Percentiles rank a stretch among this genome's conserved stretches.
phyloP scores from a whole-genome alignment of 805 yeast species.

The Candida hungchunana region DNA sequence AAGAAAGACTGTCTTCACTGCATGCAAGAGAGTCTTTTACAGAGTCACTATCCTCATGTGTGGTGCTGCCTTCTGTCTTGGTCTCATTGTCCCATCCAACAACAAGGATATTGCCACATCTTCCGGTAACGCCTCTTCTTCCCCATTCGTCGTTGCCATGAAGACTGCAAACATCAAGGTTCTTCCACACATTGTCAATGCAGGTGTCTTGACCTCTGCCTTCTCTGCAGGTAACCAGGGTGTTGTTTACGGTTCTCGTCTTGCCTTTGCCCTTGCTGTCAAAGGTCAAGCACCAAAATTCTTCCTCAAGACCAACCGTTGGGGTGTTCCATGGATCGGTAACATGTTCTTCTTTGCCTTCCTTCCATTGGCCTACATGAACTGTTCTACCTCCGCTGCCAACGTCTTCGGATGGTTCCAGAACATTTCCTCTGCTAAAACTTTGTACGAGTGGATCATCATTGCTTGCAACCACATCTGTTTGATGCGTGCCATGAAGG shows the following conservation, averaged over 20 bases:
- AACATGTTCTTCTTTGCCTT: conserved; percentile 26
- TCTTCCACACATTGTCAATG: conserved; percentile 34
- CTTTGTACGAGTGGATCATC: conserved; percentile 29
- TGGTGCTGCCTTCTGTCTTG: conserved; percentile 27
- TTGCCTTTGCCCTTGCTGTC: conserved; percentile 32
- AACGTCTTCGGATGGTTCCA: conserved; percentile 34
- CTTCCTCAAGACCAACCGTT: conserved; percentile 28
- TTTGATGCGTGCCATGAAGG: conserved; percentile 33
- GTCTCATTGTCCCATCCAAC: conserved; percentile 30
- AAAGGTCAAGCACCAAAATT: conserved; percentile 34
- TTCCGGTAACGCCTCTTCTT: conserved; percentile 29
- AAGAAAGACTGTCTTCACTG: conserved; percentile 52
- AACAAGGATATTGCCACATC: conserved; percentile 26
- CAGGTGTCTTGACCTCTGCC: conserved; percentile 35
- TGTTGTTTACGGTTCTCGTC: conserved; percentile 29
- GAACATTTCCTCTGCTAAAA: conserved; percentile 27
- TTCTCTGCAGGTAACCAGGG: conserved; percentile 33
- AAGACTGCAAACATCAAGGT: conserved; percentile 42
- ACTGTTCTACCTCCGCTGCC: conserved; percentile 23
- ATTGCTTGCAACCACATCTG: conserved; percentile 29
- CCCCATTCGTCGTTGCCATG: conserved; percentile 38
- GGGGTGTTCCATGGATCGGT: conserved; percentile 30
- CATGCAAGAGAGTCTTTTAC: conserved; percentile 37
- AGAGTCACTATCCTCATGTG: conserved; percentile 29
- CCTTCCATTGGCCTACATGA: conserved; percentile 34